Base-by-base conservation (phyloP, 352 stramenopile genomes). In the Phytopythium mirpurense region DNA sequence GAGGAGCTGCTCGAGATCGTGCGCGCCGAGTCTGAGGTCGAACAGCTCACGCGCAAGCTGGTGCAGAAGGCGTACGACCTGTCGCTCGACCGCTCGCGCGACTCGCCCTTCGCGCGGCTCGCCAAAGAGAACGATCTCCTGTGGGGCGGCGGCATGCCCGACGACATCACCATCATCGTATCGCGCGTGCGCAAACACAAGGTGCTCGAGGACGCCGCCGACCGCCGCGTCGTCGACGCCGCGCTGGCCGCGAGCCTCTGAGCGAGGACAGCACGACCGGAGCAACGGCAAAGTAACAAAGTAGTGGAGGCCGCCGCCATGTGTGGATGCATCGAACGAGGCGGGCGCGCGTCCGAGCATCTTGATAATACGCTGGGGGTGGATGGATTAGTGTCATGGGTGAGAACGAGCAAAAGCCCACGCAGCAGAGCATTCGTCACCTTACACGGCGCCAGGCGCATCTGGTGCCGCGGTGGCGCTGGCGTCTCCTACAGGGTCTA, bases 61-160 rank as follows among this genome's bases (percentile, higher is more conserved):
- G 89, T 88, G 31, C 54, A 81, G 47, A 92, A 86, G 51, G 94
- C 94, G 11, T 86, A 96, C 56, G 91, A 98, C 19, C 76, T 96
- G 54, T 98, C 89, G 56, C 70, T 98, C 6, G 91, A 98, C 65
- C 74, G 72, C 7, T 72, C 59, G 12, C 71, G 82, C 7, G 96
- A 99, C 79, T 98, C 90, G 48, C 96, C 96, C 7, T 99, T 99
- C 80, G 95, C 96, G 14, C 77, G 97, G 5, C 73, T 99, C 36
- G 96, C 96, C 9, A 99, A 99, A 65, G 96, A 99, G 45, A 98
- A 98, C 77, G 96, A 99, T 66, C 96, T 98, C 31, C 86, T 98
- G 70, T 99, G 95, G 94, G 76, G 78, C 24, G 96, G 96, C 54
- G 96, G 92, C 21, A 95, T 96, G 80, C 86, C 87, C 2, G 88